Base-by-base conservation (phyloP, 345 rosid species). In the Gossypium turneri region DNA sequence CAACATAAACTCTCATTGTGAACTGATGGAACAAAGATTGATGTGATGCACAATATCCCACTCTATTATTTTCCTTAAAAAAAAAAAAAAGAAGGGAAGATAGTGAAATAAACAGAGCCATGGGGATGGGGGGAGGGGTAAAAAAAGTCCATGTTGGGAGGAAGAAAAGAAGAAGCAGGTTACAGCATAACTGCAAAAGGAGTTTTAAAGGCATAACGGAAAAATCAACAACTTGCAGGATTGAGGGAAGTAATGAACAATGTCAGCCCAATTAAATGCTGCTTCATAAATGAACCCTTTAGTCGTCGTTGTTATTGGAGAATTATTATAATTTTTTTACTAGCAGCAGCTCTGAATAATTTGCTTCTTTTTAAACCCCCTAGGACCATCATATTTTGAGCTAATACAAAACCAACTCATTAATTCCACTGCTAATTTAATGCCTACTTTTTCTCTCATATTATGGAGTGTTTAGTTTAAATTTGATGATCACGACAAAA, bases 81-180 rank as follows among this genome's bases (percentile, higher is more conserved):
- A 34, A 5, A 0, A 0, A 5, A 34, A 1, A 1, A 1, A 4
- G 0, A 4, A n/a, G n/a, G 0, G 38, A 34, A 34, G 38, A 34
- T 34, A 34, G 38, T 34, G 38, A 34, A 34, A 34, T 34, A 34
- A 34, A 34, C 41, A 5, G 41, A 34, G 38, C 1, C 38, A 34
- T 34, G 6, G 41, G 7, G 7, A 34, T 34, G 7, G 41, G 41
- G 41, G 41, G 7, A 34, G 41, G 7, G 7, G 41, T 34, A 48
- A 48, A 48, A 47, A 12, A 1, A 48, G 15, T 48, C 13, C 52
- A 48, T 48, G 52, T 48, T 2, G 52, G 52, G 17, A 34, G 41
- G 7, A 15, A 2, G 13, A 48, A 48, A 10, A 11, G 52, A 48
- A 2, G 52, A 11, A 48, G 52, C 52, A 11, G 52, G 15, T 48